Conservation (phyloP, 2,329 filamentous ascomycete species). For the Cadophora malorum region DNA sequence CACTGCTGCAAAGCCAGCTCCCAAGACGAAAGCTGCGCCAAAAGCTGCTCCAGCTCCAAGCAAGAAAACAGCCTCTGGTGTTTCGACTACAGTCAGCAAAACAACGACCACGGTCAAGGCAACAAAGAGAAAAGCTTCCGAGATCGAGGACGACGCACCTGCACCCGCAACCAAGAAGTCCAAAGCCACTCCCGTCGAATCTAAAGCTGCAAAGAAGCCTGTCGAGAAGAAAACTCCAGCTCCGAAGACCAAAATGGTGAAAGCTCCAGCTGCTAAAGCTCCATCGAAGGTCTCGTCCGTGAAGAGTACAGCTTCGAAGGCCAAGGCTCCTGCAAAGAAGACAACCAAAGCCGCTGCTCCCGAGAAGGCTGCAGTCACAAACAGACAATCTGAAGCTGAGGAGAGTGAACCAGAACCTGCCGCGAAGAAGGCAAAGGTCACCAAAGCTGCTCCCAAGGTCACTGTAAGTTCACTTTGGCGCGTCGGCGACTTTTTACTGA, state of each 20-base stretch:
- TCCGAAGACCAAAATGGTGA: constrained; percentile 18
- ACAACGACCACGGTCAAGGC: constrained; percentile 19
- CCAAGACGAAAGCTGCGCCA: constrained; percentile 23
- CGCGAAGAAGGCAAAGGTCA: constrained; percentile 13
- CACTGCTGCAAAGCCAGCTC: constrained; percentile 3
- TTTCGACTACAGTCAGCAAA: constrained; percentile 12
- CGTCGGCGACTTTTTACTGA: constrained; percentile 3
- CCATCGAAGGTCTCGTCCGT: constrained; percentile 17
- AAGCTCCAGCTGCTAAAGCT: constrained; percentile 18
- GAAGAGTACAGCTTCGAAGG: constrained; percentile 20
- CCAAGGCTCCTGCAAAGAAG: constrained; percentile 35
- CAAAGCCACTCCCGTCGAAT: constrained; percentile 27
- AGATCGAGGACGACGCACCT: constrained; percentile 26
- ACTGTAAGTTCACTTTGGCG: constrained; percentile 14
- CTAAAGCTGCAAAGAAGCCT: constrained; percentile 42
- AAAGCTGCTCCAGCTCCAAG: constrained; percentile 22
- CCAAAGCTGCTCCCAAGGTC: constrained; percentile 21
- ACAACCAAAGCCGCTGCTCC: constrained; percentile 26
- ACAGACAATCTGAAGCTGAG: constrained; percentile 12
- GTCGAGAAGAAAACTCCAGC: constrained; percentile 15
- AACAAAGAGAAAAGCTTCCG: constrained; percentile 34
- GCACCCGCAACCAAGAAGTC: constrained; percentile 34
- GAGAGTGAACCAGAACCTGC: constrained; percentile 16
- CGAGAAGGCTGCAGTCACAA: constrained; percentile 19
- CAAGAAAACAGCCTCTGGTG: constrained; percentile 18